Base-by-base conservation (phyloP, 2,329 filamentous ascomycete genomes). In the Colletotrichum sp. region DNA sequence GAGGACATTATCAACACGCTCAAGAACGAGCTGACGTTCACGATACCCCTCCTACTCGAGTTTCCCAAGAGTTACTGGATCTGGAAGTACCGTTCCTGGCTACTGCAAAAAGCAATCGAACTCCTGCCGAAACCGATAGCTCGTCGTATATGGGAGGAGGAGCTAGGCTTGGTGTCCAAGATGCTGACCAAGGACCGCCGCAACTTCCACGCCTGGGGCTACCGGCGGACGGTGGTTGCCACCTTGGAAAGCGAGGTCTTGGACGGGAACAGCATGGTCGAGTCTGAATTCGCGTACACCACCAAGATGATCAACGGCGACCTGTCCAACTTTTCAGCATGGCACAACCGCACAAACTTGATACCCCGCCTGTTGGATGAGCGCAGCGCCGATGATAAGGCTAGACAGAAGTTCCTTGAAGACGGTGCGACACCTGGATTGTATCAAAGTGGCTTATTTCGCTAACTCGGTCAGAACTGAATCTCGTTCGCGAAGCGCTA, bases 1-100 rank as follows among this genome's bases (percentile, higher is more conserved):
- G 79, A 83, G 26, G 80, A 76, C 21, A 34, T 59, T 10, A 63
- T 69, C 57, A 36, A 30, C 13, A 75, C 4, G 36, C 89, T 99
- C 77, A 90, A 91, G 63, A 74, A 66, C 71, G 97, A 99, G 83
- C 89, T 99, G 39, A 87, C 88, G 64, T 98, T 98, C 82, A 93
- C 96, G 39, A 91, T 98, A 55, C 95, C 95, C 1, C 90, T 99
- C 24, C 90, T 99, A 66, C 90, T 95, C 78, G 92, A 95, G 79
- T 96, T 92, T 79, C 97, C 97, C 8, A 99, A 99, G 84, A 99
- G 97, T 89, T 99, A 99, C 87, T 99, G 97, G 96, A 96, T 99
- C 81, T 99, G 97, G 97, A 98, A 98, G 80, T 96, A 98, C 85
- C 93, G 97, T 32, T 86, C 94, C 62, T 99, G 97, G 96, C 88